Percentiles rank a stretch among this genome's conserved stretches.
Evolutionary conservation across 1,284 basidiomycete genomes (phyloP).

Genomic region (Polyporus tsugae): DNA sequence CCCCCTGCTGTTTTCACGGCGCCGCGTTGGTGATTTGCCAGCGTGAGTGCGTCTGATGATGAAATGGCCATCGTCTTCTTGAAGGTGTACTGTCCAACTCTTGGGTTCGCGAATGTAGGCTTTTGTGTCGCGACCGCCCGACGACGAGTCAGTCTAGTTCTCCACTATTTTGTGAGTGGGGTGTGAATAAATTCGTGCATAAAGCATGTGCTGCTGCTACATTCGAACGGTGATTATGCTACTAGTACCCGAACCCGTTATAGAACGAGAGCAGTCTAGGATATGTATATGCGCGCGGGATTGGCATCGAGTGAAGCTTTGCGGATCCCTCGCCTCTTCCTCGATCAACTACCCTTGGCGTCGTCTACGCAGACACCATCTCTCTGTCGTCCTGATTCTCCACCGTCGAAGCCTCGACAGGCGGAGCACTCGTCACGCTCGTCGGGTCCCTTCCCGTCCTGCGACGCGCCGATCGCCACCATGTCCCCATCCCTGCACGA

Average conservation of each 20-base stretch:
- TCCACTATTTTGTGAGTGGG: not conserved
- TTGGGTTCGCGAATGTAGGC: too few relatives aligned
- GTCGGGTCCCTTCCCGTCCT: constrained; percentile 54
- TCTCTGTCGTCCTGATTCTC: not conserved
- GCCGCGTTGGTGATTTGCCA: not conserved
- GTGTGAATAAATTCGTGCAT: not conserved
- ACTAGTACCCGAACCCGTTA: not conserved
- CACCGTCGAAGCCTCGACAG: not conserved
- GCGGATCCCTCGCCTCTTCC: too few relatives aligned
- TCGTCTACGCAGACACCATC: not conserved
- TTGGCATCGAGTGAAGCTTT: too few relatives aligned
- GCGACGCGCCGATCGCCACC: constrained; percentile 60
- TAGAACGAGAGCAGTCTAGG: too few relatives aligned
- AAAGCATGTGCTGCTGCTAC: not conserved
- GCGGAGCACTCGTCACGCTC: constrained; percentile 17
- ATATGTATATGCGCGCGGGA: not conserved
- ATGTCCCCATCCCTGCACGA: constrained; percentile 64
- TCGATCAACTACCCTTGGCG: not conserved
- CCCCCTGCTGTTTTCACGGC: not conserved
- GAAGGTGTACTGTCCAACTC: too few relatives aligned
- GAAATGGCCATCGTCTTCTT: not conserved
- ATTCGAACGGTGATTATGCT: not conserved
- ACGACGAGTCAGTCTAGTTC: too few relatives aligned
- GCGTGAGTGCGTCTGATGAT: not conserved
- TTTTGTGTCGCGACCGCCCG: too few relatives aligned